These are phyloP conservation scores for Silene uniflora DNA, from an alignment of 148 eudicot species.

Conservation along the genomic window DNA sequence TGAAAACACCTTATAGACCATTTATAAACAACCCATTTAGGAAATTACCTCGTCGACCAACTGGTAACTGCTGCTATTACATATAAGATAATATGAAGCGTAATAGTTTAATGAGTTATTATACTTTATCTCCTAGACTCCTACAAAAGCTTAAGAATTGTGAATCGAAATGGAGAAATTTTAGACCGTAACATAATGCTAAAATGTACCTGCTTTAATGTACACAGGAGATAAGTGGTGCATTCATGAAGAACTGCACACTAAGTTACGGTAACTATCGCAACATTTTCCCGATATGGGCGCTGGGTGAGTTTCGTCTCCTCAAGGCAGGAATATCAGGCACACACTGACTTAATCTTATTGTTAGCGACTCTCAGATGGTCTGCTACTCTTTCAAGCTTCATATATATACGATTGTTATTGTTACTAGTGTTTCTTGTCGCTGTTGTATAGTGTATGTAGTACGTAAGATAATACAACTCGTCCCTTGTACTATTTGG, in stretches of 20 bases:
- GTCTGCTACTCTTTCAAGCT: not conserved
- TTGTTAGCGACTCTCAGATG: not conserved
- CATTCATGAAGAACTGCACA: conserved; percentile 41
- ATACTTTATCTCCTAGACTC: too few species aligned
- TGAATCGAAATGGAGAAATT: too few species aligned
- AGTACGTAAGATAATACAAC: not conserved
- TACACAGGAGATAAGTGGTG: conserved; percentile 41
- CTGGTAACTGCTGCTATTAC: too few species aligned
- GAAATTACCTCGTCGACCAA: too few species aligned
- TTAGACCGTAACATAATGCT: not conserved
- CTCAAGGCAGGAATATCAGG: not conserved
- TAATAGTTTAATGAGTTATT: too few species aligned
- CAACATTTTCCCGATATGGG: conserved; percentile 49
- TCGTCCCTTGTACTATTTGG: not conserved
- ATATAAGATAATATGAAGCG: too few species aligned
- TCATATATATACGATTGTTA: too few species aligned
- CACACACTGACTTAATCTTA: not conserved
- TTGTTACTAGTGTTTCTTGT: not conserved
- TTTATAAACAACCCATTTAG: too few species aligned
- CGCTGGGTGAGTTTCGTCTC: conserved; percentile 38
- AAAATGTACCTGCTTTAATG: not conserved
- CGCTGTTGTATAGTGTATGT: not conserved
- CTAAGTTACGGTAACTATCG: conserved; percentile 38
- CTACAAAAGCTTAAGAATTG: too few species aligned
- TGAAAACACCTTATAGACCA: too few species aligned